These are phyloP conservation scores for Trypanosoma conorhini DNA, from an alignment of 208 protist genomes.

Conservation along the genomic window DNA sequence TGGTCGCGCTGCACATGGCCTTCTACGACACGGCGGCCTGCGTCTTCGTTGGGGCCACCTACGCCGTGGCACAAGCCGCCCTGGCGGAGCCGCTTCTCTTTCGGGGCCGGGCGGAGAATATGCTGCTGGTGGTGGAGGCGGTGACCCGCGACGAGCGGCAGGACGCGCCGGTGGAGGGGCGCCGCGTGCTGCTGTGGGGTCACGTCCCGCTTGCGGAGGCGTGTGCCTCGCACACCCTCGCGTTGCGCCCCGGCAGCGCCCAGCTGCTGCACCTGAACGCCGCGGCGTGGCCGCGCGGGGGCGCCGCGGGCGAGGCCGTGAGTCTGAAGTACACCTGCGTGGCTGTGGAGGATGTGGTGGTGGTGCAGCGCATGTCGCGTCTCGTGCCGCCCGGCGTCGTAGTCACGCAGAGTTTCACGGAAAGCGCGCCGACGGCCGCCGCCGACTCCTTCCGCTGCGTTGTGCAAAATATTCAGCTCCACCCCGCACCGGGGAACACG, in stretches of 20 bases:
- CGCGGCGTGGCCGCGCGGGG: constrained; percentile 45
- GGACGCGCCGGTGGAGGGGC: constrained; percentile 34
- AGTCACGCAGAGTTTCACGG: constrained; percentile 75
- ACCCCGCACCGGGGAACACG: constrained; percentile 39
- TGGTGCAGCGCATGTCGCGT: constrained; percentile 52
- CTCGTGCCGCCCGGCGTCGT: constrained; percentile 82
- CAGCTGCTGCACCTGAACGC: constrained; percentile 68
- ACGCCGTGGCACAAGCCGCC: constrained; percentile 35
- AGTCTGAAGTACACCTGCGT: constrained; percentile 37
- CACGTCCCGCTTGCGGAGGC: constrained; percentile 40
- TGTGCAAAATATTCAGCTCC: constrained; percentile 55
- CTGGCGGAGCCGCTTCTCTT: constrained; percentile 57
- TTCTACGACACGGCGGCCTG: constrained; percentile 60
- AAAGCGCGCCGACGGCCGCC: constrained; percentile 40
- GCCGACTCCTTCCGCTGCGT: constrained; percentile 57
- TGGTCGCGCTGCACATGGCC: constrained; percentile 62
- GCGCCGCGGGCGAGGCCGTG: constrained; percentile 17
- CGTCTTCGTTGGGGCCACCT: constrained; percentile 75
- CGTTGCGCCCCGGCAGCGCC: constrained; percentile 62
- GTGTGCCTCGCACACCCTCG: constrained; percentile 1
- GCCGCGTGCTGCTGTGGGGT: constrained; percentile 68
- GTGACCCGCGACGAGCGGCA: constrained; percentile 32
- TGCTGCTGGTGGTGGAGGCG: constrained; percentile 73
- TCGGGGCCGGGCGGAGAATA: constrained; percentile 37
- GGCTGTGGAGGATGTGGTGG: constrained; percentile 39